A percentile compares a stretch with the other conserved stretches of the same genome.
Evolutionary conservation across 331 rosid species (phyloP).

Genomic region (Rosa hybrid): DNA sequence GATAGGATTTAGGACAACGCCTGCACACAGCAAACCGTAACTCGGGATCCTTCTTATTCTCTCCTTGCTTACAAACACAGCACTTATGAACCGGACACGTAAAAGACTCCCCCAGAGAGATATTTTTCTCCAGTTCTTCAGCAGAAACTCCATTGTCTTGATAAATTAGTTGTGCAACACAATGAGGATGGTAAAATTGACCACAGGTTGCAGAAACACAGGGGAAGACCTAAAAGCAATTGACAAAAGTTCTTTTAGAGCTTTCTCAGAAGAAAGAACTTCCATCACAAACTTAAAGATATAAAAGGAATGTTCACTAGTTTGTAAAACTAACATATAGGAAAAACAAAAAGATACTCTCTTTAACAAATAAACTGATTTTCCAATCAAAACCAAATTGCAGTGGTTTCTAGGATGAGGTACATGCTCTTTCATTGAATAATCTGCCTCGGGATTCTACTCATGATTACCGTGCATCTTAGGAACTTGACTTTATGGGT

Average conservation of each 20-base stretch:
- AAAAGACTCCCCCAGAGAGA: slow-evolving; percentile 58
- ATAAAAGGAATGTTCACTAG: not conserved
- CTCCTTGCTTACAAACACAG: slow-evolving; percentile 69
- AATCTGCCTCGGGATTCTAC: not conserved
- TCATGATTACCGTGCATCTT: not conserved
- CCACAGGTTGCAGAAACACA: slow-evolving; percentile 80
- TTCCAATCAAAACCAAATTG: not conserved
- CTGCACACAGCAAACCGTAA: slow-evolving; percentile 83
- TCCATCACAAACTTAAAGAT: not conserved
- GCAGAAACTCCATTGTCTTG: slow-evolving; percentile 39
- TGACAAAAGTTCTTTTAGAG: slow-evolving; percentile 2
- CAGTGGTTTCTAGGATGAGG: not conserved
- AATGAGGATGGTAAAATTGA: slow-evolving; percentile 78
- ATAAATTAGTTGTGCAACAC: slow-evolving; percentile 62
- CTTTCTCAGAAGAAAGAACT: not conserved
- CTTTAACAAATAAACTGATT: not conserved
- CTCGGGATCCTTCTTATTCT: slow-evolving; percentile 53
- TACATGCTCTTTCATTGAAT: not conserved
- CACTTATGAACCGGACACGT: slow-evolving; percentile 84
- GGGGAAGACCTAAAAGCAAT: slow-evolving; percentile 57
- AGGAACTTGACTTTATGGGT: not conserved
- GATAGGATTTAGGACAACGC: slow-evolving; percentile 91
- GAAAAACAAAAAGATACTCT: not conserved
- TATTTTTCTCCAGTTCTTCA: slow-evolving; percentile 55
- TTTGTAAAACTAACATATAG: not conserved